Conservation (phyloP, 2,329 filamentous ascomycete genomes). For the Tolypocladium guangdongense region DNA sequence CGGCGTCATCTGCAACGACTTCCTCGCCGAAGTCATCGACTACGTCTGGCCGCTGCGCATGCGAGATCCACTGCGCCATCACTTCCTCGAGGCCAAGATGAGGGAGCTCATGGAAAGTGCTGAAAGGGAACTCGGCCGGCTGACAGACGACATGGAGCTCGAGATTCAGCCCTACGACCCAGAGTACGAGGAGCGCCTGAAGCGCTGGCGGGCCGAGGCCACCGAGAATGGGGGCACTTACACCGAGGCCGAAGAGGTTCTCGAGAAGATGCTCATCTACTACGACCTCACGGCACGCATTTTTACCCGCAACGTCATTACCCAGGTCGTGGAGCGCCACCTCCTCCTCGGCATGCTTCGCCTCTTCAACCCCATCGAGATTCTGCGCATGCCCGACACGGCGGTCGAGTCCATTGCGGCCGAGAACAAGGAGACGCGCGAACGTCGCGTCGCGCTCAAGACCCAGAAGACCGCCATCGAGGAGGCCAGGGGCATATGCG, state of each 20-base stretch:
- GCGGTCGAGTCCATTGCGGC: constrained; percentile 39
- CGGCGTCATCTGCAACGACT: constrained; percentile 42
- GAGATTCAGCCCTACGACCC: constrained; percentile 43
- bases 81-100: constrained; percentile 39
- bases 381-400: constrained; percentile 32
- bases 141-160: constrained; percentile 39
- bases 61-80: constrained; percentile 36
- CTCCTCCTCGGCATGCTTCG: constrained; percentile 39
- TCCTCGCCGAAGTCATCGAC: constrained; percentile 38
- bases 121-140: constrained; percentile 31
- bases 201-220: constrained; percentile 32
- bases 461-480: constrained; percentile 38
- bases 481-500: constrained; percentile 37
- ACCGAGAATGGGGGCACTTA: constrained; percentile 34
- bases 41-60: constrained; percentile 39
- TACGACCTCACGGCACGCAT: constrained; percentile 41
- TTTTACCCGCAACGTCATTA: constrained; percentile 41
- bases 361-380: constrained; percentile 41
- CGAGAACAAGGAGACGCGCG: constrained; percentile 41
- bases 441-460: constrained; percentile 35
- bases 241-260: constrained; percentile 39
- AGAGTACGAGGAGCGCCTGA: constrained; percentile 39
- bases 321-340: constrained; percentile 40
- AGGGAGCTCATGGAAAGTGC: constrained; percentile 34
- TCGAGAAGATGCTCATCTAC: constrained; percentile 46